Conservation (phyloP, 148 eudicot genomes). For the Rheum nobile region DNA sequence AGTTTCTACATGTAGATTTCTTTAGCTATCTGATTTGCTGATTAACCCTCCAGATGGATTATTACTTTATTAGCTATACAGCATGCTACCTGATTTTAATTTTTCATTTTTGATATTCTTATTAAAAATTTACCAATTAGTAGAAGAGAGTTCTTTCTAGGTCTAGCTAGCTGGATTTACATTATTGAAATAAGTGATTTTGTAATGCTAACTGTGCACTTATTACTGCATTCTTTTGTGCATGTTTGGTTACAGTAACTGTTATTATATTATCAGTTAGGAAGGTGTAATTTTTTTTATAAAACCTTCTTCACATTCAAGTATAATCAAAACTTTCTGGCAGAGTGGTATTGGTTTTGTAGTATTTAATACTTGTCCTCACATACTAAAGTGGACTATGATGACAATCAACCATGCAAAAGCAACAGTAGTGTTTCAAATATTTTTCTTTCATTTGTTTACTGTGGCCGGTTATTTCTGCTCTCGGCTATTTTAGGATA, state of each 20-base stretch:
- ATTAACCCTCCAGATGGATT: neutral
- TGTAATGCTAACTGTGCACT: neutral
- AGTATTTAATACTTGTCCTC: neutral
- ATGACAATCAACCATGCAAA: neutral
- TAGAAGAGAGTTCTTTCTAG: neutral
- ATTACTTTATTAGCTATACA: neutral
- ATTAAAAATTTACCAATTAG: neutral
- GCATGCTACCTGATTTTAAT: neutral
- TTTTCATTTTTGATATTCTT: neutral
- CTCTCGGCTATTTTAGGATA: neutral
- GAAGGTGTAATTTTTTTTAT: neutral
- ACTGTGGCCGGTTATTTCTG: neutral
- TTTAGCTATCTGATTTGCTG: neutral
- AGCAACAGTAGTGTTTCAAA: neutral
- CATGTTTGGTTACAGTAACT: neutral
- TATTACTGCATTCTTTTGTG: neutral
- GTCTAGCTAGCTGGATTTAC: neutral
- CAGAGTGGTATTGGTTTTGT: neutral
- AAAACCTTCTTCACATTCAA: neutral
- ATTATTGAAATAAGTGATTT: neutral
- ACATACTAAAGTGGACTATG: neutral
- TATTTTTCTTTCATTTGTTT: neutral
- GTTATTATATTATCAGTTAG: neutral
- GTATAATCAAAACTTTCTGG: neutral
- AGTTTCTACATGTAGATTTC: neutral